Evolutionary conservation across 805 yeast genomes (phyloP), one percentile per base, ranked within the genome.

Genomic region (Yarrowia deformans): DNA sequence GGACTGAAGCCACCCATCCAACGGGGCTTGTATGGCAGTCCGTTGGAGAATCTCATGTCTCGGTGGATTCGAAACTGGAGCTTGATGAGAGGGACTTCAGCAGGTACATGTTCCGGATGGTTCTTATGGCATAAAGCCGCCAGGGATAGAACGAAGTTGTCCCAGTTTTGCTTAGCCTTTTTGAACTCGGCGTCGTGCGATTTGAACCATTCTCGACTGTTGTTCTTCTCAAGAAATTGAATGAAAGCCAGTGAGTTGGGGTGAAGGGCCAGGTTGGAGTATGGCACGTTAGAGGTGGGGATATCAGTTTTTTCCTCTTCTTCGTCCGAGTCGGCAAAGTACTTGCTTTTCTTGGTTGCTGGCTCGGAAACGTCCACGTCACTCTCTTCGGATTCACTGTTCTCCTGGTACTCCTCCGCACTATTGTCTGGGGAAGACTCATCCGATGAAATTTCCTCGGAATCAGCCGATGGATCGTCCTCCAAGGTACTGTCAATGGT

Each of bases 81-180:
- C 19, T 37, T 46, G 37, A 49, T 23, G 12, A 63, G 68, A 23
- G 68, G 68, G 9, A 40, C 29, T 6, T 63, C 68, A n/a, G 56
- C 55, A 19, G 68, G 68, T 4, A 63, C 68, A 8, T 63, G 68
- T 3, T 48, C 56, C 1, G 68, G 68, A 18, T 63, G 48, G 29
- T 63, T 48, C 16, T 35, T 34, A 18, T 63, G 68, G 14, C 43
- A 37, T n/a, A 48, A 7, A 7, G 56, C 68, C 8, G 68, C 55
- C 18, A 63, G 56, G 8, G 56, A 35, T 7, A 63, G 56, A n/a
- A 63, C 40, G 40, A 63, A 63, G 37, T 9, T 37, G 39, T 63
- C 68, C 55, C 55, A 63, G 56, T 63, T 49, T 48, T 63, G 68
- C 13, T 63, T 63, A n/a, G 68, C 55, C 35, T 34, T 40, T 40